Conservation (phyloP, 495 filamentous ascomycete species). For the Daldinia concentrica region DNA sequence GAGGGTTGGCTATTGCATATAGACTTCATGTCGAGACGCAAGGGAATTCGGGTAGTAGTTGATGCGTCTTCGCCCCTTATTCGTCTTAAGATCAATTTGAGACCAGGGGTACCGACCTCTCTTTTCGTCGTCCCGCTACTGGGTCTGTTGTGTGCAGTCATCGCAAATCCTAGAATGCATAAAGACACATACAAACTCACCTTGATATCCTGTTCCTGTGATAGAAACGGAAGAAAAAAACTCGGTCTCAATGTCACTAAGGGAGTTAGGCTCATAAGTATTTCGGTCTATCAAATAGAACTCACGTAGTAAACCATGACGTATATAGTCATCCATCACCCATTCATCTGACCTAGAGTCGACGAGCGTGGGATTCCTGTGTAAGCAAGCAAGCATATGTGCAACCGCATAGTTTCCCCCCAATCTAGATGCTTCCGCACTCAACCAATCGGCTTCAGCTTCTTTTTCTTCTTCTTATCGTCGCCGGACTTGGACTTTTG, state of each 20-base stretch:
- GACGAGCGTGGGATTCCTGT: constrained; percentile 15
- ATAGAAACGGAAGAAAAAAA: constrained; percentile 10
- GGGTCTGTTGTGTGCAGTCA: constrained; percentile 29
- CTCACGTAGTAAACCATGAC: constrained; percentile 43
- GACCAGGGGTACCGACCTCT: not conserved
- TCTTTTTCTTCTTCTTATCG: constrained; percentile 93
- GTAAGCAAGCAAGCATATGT: constrained; percentile 2
- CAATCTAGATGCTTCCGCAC: not conserved
- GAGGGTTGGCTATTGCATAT: not conserved
- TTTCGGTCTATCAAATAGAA: constrained; percentile 48
- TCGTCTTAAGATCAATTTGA: not conserved
- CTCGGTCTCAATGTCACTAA: constrained; percentile 43
- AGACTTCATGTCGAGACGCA: not conserved
- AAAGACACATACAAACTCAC: constrained; percentile 30
- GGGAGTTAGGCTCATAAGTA: constrained; percentile 48
- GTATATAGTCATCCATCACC: constrained; percentile 12
- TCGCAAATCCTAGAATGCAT: constrained; percentile 16
- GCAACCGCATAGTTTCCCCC: not conserved
- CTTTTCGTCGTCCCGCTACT: constrained; percentile 4
- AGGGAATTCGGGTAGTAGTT: not conserved
- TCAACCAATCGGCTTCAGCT: constrained; percentile 70
- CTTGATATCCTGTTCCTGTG: constrained; percentile 5
- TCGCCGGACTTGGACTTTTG: constrained; percentile 71
- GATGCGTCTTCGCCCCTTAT: not conserved
- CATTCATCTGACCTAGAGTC: not conserved